phyloP scores from a whole-genome alignment of 768 basidiomycete genomes.

The Mycena epipterygia region DNA sequence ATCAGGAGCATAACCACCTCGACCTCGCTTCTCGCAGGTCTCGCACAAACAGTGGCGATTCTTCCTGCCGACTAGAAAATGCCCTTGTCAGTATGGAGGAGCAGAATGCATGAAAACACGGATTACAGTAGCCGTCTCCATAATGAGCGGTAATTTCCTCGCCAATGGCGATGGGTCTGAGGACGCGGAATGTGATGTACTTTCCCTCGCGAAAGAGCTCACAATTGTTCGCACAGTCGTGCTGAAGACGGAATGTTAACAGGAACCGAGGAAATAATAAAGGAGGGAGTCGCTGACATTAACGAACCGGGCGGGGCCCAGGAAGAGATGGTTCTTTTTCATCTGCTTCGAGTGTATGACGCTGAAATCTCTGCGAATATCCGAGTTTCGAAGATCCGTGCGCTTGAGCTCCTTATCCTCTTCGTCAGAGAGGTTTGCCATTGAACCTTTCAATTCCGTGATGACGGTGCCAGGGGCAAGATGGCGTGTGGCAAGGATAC shows the following conservation, averaged over 20 bases:
- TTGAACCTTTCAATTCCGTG: conserved; percentile 90
- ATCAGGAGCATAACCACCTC: conserved; percentile 80
- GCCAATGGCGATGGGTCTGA: conserved; percentile 81
- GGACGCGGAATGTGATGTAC: conserved; percentile 90
- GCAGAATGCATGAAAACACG: conserved; percentile 30
- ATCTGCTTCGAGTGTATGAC: conserved; percentile 93
- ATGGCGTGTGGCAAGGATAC: conserved; percentile 85
- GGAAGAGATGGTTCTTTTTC: conserved; percentile 93
- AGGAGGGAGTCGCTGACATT: conserved; percentile 75
- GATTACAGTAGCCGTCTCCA: conserved; percentile 90
- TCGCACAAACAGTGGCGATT: conserved; percentile 85
- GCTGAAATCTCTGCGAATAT: conserved; percentile 90
- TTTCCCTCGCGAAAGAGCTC: conserved; percentile 90
- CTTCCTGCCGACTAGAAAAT: conserved; percentile 54
- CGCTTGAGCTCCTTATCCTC: conserved; percentile 91
- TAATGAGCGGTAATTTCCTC: conserved; percentile 94
- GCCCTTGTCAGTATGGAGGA: conserved; percentile 38
- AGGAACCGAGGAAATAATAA: conserved; percentile 37
- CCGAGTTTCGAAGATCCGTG: conserved; percentile 79
- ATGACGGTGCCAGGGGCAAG: conserved; percentile 80
- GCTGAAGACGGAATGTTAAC: conserved; percentile 60
- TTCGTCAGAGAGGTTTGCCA: conserved; percentile 89
- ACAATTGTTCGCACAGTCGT: conserved; percentile 92
- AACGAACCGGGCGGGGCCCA: conserved; percentile 93
- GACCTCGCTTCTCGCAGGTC: conserved; percentile 83